phyloP scores from a whole-genome alignment of 2,329 filamentous ascomycete species.

The Ophiostoma ulmi region DNA sequence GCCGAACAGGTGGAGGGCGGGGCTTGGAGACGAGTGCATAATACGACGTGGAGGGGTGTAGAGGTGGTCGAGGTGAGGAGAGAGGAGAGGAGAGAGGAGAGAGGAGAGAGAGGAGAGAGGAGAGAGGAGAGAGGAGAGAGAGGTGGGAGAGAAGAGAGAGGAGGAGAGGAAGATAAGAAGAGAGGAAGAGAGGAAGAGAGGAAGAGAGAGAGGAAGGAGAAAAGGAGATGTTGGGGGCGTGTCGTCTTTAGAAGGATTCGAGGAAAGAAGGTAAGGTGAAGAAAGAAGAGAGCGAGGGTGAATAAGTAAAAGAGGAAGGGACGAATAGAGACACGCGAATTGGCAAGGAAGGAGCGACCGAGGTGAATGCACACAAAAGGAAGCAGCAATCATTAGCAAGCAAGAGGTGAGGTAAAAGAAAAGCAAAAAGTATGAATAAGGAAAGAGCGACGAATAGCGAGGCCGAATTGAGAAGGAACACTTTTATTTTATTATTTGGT shows the following conservation, averaged over 20 bases:
- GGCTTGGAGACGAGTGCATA: slow-evolving; percentile 6
- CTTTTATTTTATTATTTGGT: too few relatives aligned
- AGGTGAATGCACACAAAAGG: background rate
- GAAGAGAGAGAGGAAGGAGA: slow-evolving; percentile 5
- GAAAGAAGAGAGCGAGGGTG: background rate
- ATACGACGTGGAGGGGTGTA: slow-evolving; percentile 13
- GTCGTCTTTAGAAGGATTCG: background rate
- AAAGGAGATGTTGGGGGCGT: slow-evolving; percentile 3
- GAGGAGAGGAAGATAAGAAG: background rate
- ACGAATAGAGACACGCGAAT: slow-evolving; percentile 11
- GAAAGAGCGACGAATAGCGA: background rate
- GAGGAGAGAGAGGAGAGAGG: background rate
- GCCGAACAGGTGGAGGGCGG: slow-evolving; percentile 14
- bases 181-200: background rate
- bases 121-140: background rate
- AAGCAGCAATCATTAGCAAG: background rate
- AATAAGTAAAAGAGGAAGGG: background rate
- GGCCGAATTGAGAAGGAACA: background rate
- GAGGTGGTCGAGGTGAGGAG: background rate
- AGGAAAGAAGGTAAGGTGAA: slow-evolving; percentile 21
- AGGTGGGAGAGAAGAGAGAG: background rate
- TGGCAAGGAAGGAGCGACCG: slow-evolving; percentile 13
- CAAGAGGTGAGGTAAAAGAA: background rate
- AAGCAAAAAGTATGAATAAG: background rate
- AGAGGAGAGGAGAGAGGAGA: background rate